Evolutionary conservation across 768 basidiomycete genomes (phyloP), one percentile per base, ranked within the genome.

Genomic region (Pleurotus tuoliensis): DNA sequence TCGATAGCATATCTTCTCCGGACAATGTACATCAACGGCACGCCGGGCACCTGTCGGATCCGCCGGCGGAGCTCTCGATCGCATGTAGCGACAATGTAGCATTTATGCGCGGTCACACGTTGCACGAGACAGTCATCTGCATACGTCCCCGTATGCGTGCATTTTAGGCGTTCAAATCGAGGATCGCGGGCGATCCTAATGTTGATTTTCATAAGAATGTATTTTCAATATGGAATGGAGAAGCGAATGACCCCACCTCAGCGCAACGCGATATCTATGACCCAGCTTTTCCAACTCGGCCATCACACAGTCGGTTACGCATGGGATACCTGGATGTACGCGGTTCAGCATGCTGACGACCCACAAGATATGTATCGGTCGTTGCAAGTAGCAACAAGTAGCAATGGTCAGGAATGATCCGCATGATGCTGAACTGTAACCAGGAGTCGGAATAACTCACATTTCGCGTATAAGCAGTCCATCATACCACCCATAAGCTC

Each of bases 301-400:
- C 82, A 98, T 90, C 11, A 99, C 97, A 65, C 97, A 99, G 71
- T 98, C 97, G 24, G 97, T 98, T n/a, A 99, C 90, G 63, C 94
- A 97, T 1, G 97, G 97, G 63, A 98, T 98, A 70, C 94, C 96
- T 98, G 64, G 27, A 27, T 18, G 38, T 12, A 37, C 25, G 48
- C n/a, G 48, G 48, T 30, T 34, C 30, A 34, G 30, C 11, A 34
- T 34, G 11, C 30, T 34, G 30, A 11, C 30, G 30, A 34, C 30
- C 30, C 30, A 34, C 48, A 49, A 38, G 41, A 49, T 49, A 15
- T 15, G 25, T 22, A 44, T 43, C 39, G 62, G 50, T 39, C 38
- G 25, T 4, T 16, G 27, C 38, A 20, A 52, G 38, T 15, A 11
- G 56, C 40, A 47, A 37, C 51, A 47, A 24, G 34, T 27, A 8